Evolutionary conservation across 176 grass and related monocot species (phyloP), one percentile per base, ranked within the genome.

Genomic region (Lolium multiflorum): DNA sequence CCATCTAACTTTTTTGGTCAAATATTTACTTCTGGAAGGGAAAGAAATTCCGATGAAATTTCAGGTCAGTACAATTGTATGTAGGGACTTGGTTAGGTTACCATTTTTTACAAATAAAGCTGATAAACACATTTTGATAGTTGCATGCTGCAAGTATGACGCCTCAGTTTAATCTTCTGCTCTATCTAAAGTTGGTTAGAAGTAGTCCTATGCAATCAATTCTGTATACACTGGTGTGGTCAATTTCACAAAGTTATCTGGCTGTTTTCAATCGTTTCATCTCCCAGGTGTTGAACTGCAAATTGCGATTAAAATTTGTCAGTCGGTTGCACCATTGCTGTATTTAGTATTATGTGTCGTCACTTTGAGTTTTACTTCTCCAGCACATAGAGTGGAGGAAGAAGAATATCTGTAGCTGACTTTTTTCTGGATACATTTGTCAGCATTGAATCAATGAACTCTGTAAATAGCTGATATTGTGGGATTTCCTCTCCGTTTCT

Each of bases 341-440:
- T 21, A 24, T 44, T 68, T 14, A 82, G 50, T 38, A 11, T 20
- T 22, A 31, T 81, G 14, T 51, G 5, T 5, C 28, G 56, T 82
- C 56, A 55, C 12, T 35, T 35, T 35, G 3, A 35, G 31, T 35
- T 35, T 35, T 35, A 35, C 31, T 65, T 51, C 20, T 9, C 18
- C 20, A 41, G 20, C 64, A 69, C 18, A 43, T 43, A 43, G 41
- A 43, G 31, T 41, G 14, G 49, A 41, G 56, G 41, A 84, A 16
- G 39, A 25, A 43, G 54, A 61, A 83, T 35, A 73, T 74, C 20
- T 74, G 37, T 59, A 25, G 37, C 21, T 60, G 67, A 17, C 7
- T 8, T 9, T 83, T 57, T 73, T 72, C 37, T 83, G 49, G 49
- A 70, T 39, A 63, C 60, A 69, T 67, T 25, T 89, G 79, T 84